Evolutionary conservation across 768 basidiomycete genomes (phyloP), one percentile per base, ranked within the genome.

Genomic region (Xerocomellus dryophilus): DNA sequence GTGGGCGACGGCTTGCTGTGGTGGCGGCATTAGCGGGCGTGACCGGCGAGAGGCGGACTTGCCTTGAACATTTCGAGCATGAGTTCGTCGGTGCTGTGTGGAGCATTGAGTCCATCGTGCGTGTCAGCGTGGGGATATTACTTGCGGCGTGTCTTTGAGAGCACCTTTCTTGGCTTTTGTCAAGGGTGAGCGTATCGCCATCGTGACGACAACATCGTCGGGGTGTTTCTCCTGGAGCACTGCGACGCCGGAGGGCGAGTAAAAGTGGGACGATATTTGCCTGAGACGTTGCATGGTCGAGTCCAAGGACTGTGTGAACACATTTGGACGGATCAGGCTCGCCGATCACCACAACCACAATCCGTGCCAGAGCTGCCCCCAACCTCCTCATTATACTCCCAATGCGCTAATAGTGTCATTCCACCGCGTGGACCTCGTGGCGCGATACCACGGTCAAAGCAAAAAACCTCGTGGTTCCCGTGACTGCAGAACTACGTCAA

Each of bases 21-120:
- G 42, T 31, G 20, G 40, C 41, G 21, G 35, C 9, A n/a, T 54
- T 41, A 34, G 47, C 25, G n/a, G 14, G 40, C 9, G 9, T 12
- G 12, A 15, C 18, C 38, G 21, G 17, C 9, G 23, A 34, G 11
- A 11, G 8, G 10, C 11, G 41, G 18, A 48, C 59, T 43, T 57
- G 83, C 88, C 77, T 84, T 85, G 77, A 88, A 89, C 75, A 90
- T 89, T 68, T 91, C 86, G 14, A 86, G 74, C 73, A 93, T 78
- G 47, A 91, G 76, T 60, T 93, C 91, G 56, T 93, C 91, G 20
- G 80, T 85, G 60, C 88, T 88, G 34, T 50, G 39, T 20, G 54
- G 17, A 42, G 53, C 10, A 42, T 66, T 63, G 29, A 67, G 40
- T 27, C 23, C 46, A 27, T 43, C 38, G 17, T 12, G 7, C 21